phyloP scores from a whole-genome alignment of 2,329 filamentous ascomycete genomes.

The Ophiocordyceps unilateralis region DNA sequence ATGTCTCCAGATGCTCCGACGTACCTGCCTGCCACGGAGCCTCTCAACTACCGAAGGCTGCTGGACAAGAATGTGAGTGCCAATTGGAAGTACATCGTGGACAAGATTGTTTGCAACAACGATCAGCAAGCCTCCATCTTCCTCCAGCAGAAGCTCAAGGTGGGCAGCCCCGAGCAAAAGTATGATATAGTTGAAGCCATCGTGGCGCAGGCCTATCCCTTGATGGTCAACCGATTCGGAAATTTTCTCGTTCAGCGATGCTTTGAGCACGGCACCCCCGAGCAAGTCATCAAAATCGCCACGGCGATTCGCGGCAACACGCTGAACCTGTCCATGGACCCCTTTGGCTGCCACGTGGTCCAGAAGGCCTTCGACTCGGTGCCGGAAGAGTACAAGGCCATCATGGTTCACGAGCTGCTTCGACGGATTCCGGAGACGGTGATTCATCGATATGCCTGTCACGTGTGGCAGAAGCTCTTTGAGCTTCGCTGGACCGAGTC shows the following conservation, averaged over 20 bases:
- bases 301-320: conserved; percentile 89
- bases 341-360: conserved; percentile 94
- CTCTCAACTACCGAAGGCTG: conserved; percentile 87
- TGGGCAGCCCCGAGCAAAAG: conserved; percentile 87
- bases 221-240: conserved; percentile 98
- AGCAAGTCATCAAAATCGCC: conserved; percentile 89
- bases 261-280: conserved; percentile 91
- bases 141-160: conserved; percentile 95
- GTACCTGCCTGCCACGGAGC: conserved; percentile 75
- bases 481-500: conserved; percentile 91
- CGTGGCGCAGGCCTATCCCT: conserved; percentile 78
- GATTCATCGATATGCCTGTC: conserved; percentile 94
- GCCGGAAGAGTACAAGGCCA: conserved; percentile 90
- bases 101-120: conserved; percentile 98
- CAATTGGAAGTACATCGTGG: conserved; percentile 98
- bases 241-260: conserved; percentile 98
- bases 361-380: conserved; percentile 98
- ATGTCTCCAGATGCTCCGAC: conserved; percentile 45
- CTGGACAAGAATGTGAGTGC: conserved; percentile 92
- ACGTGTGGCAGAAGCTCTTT: conserved; percentile 99
- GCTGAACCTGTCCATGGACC: conserved; percentile 89
- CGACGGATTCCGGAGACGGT: conserved; percentile 94
- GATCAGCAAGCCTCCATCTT: conserved; percentile 99
- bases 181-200: conserved; percentile 95
- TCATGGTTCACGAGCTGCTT: conserved; percentile 96